Percentiles rank a stretch among this genome's conserved stretches.
Conservation (phyloP, 352 stramenopile species). For the Globisporangium okanoganense region DNA sequence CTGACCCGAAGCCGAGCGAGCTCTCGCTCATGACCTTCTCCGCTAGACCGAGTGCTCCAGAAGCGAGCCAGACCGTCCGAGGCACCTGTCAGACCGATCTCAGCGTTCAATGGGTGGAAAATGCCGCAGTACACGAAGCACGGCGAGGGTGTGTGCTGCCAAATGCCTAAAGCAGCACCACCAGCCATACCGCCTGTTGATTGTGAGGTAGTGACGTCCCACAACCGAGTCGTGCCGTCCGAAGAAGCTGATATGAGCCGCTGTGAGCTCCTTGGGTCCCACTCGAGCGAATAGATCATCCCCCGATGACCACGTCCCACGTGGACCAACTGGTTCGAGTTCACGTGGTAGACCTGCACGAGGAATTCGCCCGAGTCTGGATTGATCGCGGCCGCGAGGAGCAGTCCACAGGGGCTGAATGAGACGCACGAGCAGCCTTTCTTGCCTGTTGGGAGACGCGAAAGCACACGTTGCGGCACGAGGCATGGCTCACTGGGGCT, state of each 20-base stretch:
- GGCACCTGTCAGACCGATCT: conserved; percentile 40
- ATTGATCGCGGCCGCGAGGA: conserved; percentile 44
- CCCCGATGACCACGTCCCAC: conserved; percentile 41
- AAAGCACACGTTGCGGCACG: conserved; percentile 50
- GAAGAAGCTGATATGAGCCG: conserved; percentile 53
- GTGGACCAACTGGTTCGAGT: conserved; percentile 30
- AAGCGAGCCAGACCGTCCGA: conserved; percentile 55
- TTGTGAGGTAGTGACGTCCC: conserved; percentile 19
- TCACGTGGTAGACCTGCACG: conserved; percentile 45
- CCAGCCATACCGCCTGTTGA: neutral
- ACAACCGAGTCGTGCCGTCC: conserved; percentile 48
- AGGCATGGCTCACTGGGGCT: conserved; percentile 40
- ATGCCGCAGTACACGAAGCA: conserved; percentile 64
- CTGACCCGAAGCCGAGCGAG: conserved; percentile 18
- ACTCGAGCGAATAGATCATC: conserved; percentile 62
- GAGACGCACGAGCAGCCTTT: conserved; percentile 51
- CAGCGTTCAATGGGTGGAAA: conserved; percentile 32
- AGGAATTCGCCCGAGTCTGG: conserved; percentile 31
- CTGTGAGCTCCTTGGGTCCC: conserved; percentile 21
- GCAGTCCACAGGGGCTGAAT: conserved; percentile 57
- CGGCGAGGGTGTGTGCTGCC: conserved; percentile 50
- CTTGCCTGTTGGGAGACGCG: conserved; percentile 46
- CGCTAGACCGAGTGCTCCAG: conserved; percentile 17
- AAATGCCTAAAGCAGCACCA: conserved; percentile 14
- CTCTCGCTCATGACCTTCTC: neutral